phyloP scores from a whole-genome alignment of 2,329 filamentous ascomycete genomes.

The Penicillium sclerotigenum region DNA sequence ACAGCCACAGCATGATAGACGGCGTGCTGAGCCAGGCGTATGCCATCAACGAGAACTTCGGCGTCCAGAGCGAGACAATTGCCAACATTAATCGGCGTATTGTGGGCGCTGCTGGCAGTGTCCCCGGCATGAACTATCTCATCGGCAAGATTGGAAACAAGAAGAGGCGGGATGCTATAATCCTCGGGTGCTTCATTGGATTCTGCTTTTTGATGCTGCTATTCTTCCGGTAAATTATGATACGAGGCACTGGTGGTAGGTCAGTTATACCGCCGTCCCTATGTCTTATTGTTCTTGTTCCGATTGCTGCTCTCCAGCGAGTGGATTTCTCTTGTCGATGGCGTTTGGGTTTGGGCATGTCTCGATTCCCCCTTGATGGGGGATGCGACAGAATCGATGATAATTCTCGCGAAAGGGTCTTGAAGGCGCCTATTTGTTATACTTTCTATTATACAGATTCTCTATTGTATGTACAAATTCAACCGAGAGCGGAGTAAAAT shows the following conservation, averaged over 20 bases:
- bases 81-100: constrained; percentile 88
- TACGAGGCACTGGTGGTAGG: background rate
- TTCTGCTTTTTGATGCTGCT: constrained; percentile 86
- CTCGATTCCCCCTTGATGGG: constrained; percentile 8
- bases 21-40: constrained; percentile 92
- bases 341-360: constrained; percentile 21
- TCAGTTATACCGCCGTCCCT: background rate
- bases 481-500: constrained; percentile 18
- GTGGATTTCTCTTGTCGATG: constrained; percentile 13
- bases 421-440: constrained; percentile 14
- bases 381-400: constrained; percentile 13
- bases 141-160: constrained; percentile 91
- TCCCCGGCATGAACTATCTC: constrained; percentile 87
- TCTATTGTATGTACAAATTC: constrained; percentile 28
- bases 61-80: constrained; percentile 80
- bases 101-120: constrained; percentile 80
- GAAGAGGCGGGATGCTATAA: constrained; percentile 91
- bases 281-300: constrained; percentile 10
- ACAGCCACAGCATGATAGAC: constrained; percentile 85
- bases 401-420: constrained; percentile 14
- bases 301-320: constrained; percentile 18
- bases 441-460: constrained; percentile 27
- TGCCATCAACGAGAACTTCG: constrained; percentile 90
- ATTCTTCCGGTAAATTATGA: constrained; percentile 62
- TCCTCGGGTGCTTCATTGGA: constrained; percentile 86